phyloP scores from a whole-genome alignment of 192 early-diverging fungal genomes.

The Backusella mclennaniae region DNA sequence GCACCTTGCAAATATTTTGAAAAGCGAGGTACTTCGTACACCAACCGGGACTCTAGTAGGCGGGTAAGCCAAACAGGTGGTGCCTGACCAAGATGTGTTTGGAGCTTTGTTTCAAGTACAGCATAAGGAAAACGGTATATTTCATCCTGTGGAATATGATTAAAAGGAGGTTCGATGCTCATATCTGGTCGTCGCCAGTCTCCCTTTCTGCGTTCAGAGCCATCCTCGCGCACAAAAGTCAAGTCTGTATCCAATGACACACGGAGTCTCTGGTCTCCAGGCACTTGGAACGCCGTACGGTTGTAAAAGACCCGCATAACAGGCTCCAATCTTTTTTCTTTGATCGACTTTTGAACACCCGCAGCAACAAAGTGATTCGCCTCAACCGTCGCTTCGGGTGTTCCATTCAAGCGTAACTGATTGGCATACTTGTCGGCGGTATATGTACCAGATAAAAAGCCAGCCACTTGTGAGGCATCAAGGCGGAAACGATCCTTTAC shows the following conservation, averaged over 20 bases:
- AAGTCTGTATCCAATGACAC: slow-evolving; percentile 95
- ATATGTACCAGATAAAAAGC: slow-evolving; percentile 72
- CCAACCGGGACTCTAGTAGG: slow-evolving; percentile 49
- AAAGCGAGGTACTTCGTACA: slow-evolving; percentile 49
- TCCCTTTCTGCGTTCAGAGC: slow-evolving; percentile 63
- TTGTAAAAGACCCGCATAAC: slow-evolving; percentile 93
- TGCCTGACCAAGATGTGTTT: slow-evolving; percentile 74
- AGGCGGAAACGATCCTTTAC: slow-evolving; percentile 91
- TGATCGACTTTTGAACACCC: slow-evolving; percentile 55
- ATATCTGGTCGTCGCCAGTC: slow-evolving; percentile 94
- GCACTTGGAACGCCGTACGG: slow-evolving; percentile 97
- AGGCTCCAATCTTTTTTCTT: slow-evolving; percentile 54
- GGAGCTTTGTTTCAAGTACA: slow-evolving; percentile 85
- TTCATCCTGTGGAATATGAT: slow-evolving; percentile 62
- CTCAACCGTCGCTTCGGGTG: neutral
- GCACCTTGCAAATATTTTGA: slow-evolving; percentile 47
- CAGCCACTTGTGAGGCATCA: slow-evolving; percentile 88
- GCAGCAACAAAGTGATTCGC: slow-evolving; percentile 42
- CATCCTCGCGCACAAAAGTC: slow-evolving; percentile 95
- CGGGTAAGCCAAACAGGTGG: slow-evolving; percentile 82
- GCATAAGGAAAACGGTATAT: slow-evolving; percentile 84
- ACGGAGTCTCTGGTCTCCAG: slow-evolving; percentile 92
- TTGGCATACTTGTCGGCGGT: slow-evolving; percentile 33
- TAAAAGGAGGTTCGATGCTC: slow-evolving; percentile 75
- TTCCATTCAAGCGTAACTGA: neutral